Conservation (phyloP, 139 green algal genomes). For the Tetraselmis striata region DNA sequence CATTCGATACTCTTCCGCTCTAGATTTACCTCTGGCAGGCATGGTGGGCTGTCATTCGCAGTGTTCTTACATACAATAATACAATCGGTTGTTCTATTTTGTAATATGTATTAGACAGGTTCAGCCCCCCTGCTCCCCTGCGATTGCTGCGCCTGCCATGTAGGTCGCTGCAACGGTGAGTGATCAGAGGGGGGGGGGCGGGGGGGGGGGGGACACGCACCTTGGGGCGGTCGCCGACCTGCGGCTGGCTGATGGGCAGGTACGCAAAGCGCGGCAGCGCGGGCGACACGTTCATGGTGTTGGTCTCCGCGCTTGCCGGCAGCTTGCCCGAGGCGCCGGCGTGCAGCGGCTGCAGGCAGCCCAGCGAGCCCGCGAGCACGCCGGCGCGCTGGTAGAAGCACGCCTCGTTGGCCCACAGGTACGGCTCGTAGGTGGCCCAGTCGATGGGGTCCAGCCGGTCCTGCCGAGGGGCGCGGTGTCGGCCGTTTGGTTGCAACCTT, state of each 20-base stretch:
- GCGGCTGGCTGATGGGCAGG: conserved; percentile 71
- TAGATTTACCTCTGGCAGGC: no score
- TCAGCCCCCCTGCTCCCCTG: no score
- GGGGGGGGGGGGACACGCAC: background rate
- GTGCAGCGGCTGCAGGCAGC: conserved; percentile 37
- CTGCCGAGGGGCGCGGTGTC: no score
- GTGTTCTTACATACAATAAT: no score
- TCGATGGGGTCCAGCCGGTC: conserved; percentile 91
- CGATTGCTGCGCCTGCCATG: no score
- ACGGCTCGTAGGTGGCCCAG: conserved; percentile 94
- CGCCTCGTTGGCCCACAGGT: conserved; percentile 74
- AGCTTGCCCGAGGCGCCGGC: conserved; percentile 7
- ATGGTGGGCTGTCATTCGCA: no score
- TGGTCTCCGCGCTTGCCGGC: conserved; percentile 40
- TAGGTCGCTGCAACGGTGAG: no score
- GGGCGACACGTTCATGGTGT: conserved; percentile 67
- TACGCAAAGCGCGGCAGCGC: conserved; percentile 73
- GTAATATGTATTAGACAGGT: no score
- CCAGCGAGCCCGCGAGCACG: conserved; percentile 69
- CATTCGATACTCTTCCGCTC: no score
- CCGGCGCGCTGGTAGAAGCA: conserved; percentile 51
- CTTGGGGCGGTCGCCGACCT: background rate
- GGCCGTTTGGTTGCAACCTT: background rate
- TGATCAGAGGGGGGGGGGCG: no score
- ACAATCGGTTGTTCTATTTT: no score